These are phyloP conservation scores for Penstemon barbatus DNA, from an alignment of 257 asterid genomes.

Conservation along the genomic window DNA sequence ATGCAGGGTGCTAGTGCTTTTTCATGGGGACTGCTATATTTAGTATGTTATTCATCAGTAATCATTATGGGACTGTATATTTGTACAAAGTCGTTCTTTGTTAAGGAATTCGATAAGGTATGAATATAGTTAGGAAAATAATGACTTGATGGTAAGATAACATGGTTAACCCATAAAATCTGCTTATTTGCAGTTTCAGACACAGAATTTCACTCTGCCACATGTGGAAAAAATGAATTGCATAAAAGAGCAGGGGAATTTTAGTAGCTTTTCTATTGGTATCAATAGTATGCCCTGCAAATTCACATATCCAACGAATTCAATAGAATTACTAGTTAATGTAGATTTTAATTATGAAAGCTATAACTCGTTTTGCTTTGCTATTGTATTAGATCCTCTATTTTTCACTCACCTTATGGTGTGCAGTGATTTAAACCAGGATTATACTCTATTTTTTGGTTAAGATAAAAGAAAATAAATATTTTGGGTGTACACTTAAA, in stretches of 20 bases:
- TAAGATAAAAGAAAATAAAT: neutral
- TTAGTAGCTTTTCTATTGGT: neutral
- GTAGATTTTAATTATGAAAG: slow-evolving; percentile 1
- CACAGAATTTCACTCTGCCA: neutral
- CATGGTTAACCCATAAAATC: neutral
- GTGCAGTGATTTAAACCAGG: neutral
- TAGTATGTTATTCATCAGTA: neutral
- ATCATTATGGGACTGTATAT: neutral
- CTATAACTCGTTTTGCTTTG: neutral
- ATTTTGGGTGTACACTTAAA: neutral
- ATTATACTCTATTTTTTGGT: neutral
- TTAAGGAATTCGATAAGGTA: neutral
- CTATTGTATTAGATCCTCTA: neutral
- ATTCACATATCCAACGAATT: neutral
- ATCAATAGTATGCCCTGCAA: neutral
- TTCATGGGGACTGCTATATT: slow-evolving; percentile 17
- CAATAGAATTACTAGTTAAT: neutral
- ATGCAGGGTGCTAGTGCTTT: slow-evolving; percentile 20
- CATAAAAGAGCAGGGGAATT: neutral
- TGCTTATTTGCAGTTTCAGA: neutral
- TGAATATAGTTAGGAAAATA: neutral
- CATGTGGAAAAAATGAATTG: neutral
- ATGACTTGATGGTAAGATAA: neutral
- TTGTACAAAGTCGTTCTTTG: neutral
- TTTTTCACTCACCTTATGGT: neutral